Conservation (phyloP, 257 asterid species). For the Lavandula angustifolia region DNA sequence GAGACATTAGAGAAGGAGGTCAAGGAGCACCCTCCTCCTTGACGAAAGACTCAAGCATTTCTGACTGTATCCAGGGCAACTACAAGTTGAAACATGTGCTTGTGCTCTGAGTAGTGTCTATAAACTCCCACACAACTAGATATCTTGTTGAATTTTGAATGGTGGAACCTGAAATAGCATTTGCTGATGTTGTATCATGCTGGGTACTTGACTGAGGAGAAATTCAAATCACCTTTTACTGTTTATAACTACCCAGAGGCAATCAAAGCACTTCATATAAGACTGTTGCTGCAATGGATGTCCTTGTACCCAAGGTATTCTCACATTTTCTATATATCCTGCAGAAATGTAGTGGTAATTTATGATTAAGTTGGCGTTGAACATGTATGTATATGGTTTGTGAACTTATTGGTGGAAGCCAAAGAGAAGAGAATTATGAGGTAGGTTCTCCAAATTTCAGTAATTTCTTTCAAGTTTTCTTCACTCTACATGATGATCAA, state of each 20-base stretch:
- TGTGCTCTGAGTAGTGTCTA: conserved; percentile 91
- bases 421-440: conserved; percentile 92
- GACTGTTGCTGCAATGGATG: conserved; percentile 99
- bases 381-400: conserved; percentile 49
- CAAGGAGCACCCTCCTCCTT: conserved; percentile 66
- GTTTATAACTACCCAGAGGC: conserved; percentile 95
- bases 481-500: no score
- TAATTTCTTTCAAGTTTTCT: no score
- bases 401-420: conserved; percentile 98
- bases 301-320: conserved; percentile 91
- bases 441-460: no score
- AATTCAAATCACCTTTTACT: conserved; percentile 81
- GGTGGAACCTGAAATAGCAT: conserved; percentile 99
- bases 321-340: not conserved
- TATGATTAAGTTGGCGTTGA: not conserved
- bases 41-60: conserved; percentile 71
- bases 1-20: conserved; percentile 83
- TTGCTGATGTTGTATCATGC: conserved; percentile 54
- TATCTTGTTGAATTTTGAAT: conserved; percentile 98
- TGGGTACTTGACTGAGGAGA: conserved; percentile 93
- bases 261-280: conserved; percentile 91
- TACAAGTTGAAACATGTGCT: conserved; percentile 93
- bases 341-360: not conserved
- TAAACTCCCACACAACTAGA: conserved; percentile 85
- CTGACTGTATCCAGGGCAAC: conserved; percentile 96